A percentile compares a stretch with the other conserved stretches of the same genome.
Evolutionary conservation across 805 yeast species (phyloP).

Genomic region (Hanseniaspora lachancei): DNA sequence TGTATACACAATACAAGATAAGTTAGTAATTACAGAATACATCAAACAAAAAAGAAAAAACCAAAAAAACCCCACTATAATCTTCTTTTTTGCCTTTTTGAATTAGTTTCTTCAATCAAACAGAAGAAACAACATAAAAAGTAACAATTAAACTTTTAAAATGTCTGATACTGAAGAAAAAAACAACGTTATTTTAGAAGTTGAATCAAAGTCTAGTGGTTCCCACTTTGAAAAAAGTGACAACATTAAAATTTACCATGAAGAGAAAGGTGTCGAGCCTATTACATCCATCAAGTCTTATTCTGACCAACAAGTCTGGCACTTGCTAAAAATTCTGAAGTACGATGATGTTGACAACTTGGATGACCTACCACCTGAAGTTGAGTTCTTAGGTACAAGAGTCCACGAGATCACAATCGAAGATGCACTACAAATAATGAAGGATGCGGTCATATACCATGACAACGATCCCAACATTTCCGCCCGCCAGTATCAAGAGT

Average conservation of each 20-base stretch:
- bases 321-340: conserved; percentile 7
- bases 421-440: conserved; percentile 32
- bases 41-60: too few relatives aligned
- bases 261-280: background rate
- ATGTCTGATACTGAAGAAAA: conserved; percentile 14
- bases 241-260: background rate
- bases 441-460: conserved; percentile 33
- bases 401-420: conserved; percentile 27
- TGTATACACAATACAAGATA: too few relatives aligned
- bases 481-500: conserved; percentile 26
- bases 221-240: background rate
- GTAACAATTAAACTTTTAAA: background rate
- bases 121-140: too few relatives aligned
- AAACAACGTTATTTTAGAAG: conserved; percentile 30
- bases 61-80: too few relatives aligned
- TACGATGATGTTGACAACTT: conserved; percentile 16
- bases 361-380: conserved; percentile 16
- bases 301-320: conserved; percentile 13
- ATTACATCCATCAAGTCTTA: conserved; percentile 12
- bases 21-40: too few relatives aligned
- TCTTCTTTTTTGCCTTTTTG: too few relatives aligned
- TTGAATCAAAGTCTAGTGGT: conserved; percentile 17
- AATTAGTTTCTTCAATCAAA: too few relatives aligned
- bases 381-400: conserved; percentile 32
- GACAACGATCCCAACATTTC: conserved; percentile 38